Conservation (phyloP, 805 yeast genomes). For the Sporopachydermia quercuum region DNA sequence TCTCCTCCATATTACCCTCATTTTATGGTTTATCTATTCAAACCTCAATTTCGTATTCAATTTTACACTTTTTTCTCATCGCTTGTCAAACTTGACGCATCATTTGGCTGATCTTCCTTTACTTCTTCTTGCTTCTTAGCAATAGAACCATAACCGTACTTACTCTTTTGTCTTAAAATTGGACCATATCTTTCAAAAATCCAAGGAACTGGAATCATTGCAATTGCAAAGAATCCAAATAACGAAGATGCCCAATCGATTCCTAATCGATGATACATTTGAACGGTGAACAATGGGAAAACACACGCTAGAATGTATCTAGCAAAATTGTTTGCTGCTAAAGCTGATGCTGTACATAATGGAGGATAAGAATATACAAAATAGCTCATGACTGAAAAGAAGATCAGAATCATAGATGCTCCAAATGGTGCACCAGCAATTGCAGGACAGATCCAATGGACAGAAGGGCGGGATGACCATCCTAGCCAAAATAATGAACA, state of each 20-base stretch:
- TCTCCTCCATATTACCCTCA: too few relatives aligned
- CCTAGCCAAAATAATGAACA: slow-evolving; percentile 67
- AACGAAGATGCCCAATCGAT: slow-evolving; percentile 71
- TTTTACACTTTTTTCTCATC: neutral
- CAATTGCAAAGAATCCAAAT: slow-evolving; percentile 48
- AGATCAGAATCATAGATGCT: slow-evolving; percentile 54
- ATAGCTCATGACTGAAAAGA: slow-evolving; percentile 55
- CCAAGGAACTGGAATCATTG: slow-evolving; percentile 66
- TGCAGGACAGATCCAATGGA: slow-evolving; percentile 68
- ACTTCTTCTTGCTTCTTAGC: neutral
- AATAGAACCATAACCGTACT: neutral
- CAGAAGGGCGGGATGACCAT: slow-evolving; percentile 47
- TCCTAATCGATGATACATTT: slow-evolving; percentile 60
- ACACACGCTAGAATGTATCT: slow-evolving; percentile 66
- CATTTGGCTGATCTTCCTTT: too few relatives aligned
- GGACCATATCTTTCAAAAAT: slow-evolving; percentile 46
- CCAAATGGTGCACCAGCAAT: slow-evolving; percentile 72
- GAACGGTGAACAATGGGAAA: slow-evolving; percentile 75
- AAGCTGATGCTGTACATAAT: slow-evolving; percentile 64
- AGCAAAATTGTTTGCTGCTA: slow-evolving; percentile 75
- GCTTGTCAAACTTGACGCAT: too few relatives aligned
- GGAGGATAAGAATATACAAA: slow-evolving; percentile 65
- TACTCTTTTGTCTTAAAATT: slow-evolving; percentile 27
- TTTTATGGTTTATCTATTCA: too few relatives aligned
- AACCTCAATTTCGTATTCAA: too few relatives aligned